Evolutionary conservation across 108 stramenopile genomes (phyloP).

Genomic region (Schizochytrium sp.): DNA sequence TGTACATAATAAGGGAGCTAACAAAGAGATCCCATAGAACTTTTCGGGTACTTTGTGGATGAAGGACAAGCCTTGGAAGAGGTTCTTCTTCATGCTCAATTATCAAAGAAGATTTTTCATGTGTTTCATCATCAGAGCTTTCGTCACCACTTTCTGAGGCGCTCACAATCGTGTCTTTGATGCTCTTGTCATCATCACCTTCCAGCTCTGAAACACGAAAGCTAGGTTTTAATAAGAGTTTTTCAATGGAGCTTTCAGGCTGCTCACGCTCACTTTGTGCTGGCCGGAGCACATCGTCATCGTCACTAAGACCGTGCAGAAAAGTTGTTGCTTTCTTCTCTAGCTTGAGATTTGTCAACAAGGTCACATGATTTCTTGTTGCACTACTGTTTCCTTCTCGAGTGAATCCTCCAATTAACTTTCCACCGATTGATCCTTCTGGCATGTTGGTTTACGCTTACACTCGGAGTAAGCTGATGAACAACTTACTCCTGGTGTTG

Average conservation of each 20-base stretch:
- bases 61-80: constrained; percentile 29
- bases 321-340: not conserved
- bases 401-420: not conserved
- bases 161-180: too few species aligned
- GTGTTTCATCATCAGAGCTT: too few species aligned
- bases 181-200: too few species aligned
- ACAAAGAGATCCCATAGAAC: constrained; percentile 74
- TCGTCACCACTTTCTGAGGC: too few species aligned
- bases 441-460: not conserved
- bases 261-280: not conserved
- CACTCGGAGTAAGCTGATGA: not conserved
- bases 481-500: not conserved
- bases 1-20: constrained; percentile 69
- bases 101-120: not conserved
- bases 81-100: not conserved
- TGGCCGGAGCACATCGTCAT: not conserved
- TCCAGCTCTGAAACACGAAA: constrained; percentile 26
- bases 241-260: not conserved
- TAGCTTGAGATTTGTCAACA: not conserved
- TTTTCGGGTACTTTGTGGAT: constrained; percentile 64
- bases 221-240: not conserved
- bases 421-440: not conserved
- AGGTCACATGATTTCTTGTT: not conserved
- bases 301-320: not conserved
- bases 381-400: not conserved